These are phyloP conservation scores for Phycomyces blakesleeanus DNA, from an alignment of 192 early-diverging fungal species.

Conservation along the genomic window DNA sequence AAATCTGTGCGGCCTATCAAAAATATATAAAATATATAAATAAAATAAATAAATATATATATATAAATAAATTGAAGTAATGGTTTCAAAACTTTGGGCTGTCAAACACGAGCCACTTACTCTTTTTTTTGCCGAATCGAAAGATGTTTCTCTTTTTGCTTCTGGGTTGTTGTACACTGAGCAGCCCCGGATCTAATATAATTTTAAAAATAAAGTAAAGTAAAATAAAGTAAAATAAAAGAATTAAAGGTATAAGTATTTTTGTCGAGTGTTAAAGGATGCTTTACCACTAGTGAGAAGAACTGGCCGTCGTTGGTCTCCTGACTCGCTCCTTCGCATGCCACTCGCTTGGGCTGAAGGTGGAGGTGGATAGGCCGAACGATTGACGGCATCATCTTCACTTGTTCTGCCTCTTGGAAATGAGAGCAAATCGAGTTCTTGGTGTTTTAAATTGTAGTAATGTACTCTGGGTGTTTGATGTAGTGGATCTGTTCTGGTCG, in stretches of 20 bases:
- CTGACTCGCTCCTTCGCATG: background rate
- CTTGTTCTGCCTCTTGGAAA: background rate
- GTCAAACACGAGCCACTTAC: constrained; percentile 7
- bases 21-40: background rate
- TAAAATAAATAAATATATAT: no score
- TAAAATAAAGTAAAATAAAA: background rate
- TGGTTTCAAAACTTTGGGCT: background rate
- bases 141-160: constrained; percentile 22
- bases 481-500: background rate
- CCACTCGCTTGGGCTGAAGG: background rate
- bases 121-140: constrained; percentile 29
- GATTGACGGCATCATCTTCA: background rate
- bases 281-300: background rate
- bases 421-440: background rate
- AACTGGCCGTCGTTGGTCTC: background rate
- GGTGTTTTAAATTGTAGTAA: background rate
- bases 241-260: background rate
- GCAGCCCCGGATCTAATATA: background rate
- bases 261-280: background rate
- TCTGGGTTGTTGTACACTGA: constrained; percentile 8
- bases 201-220: background rate
- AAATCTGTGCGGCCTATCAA: constrained; percentile 21
- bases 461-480: background rate
- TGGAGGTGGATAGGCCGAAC: background rate
- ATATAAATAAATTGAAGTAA: background rate